Percentiles rank a stretch among this genome's conserved stretches.
Conservation (phyloP, 257 asterid species). For the Capsicum baccatum region DNA sequence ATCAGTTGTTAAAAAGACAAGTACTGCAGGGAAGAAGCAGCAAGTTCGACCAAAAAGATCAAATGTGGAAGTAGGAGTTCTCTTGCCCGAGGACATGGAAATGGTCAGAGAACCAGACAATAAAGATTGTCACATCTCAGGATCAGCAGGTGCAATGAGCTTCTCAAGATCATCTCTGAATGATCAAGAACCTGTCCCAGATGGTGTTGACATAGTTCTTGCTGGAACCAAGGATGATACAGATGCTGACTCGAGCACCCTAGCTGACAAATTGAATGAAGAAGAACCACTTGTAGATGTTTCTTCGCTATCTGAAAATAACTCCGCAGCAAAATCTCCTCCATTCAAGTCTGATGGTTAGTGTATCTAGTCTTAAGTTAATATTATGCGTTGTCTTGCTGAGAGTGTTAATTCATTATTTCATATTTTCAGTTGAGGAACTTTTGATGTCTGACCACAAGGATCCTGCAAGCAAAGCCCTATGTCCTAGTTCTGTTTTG, state of each 20-base stretch:
- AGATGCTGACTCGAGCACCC: background rate
- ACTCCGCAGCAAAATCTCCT: conserved; percentile 19
- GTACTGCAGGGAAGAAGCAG: conserved; percentile 31
- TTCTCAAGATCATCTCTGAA: conserved; percentile 11
- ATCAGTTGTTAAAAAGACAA: conserved; percentile 25
- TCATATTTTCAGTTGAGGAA: background rate
- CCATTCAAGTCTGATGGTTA: conserved; percentile 39
- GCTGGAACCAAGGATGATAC: conserved; percentile 21
- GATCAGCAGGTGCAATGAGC: conserved; percentile 40
- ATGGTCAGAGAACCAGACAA: conserved; percentile 25
- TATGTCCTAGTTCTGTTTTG: conserved; percentile 13
- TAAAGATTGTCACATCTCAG: conserved; percentile 32
- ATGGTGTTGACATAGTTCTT: conserved; percentile 14
- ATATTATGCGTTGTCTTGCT: background rate
- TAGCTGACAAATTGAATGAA: conserved; percentile 15
- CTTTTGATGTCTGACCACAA: conserved; percentile 15
- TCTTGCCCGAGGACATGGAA: conserved; percentile 33
- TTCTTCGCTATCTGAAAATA: conserved; percentile 31
- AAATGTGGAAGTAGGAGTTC: conserved; percentile 36
- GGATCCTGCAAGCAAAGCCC: conserved; percentile 2
- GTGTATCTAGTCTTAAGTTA: conserved; percentile 21
- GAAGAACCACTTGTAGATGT: conserved; percentile 35
- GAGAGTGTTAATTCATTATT: conserved; percentile 21
- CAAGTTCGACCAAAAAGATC: conserved; percentile 36
- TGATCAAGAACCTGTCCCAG: conserved; percentile 19